phyloP scores from a whole-genome alignment of 768 basidiomycete genomes.

The Psilocybe cubensis region DNA sequence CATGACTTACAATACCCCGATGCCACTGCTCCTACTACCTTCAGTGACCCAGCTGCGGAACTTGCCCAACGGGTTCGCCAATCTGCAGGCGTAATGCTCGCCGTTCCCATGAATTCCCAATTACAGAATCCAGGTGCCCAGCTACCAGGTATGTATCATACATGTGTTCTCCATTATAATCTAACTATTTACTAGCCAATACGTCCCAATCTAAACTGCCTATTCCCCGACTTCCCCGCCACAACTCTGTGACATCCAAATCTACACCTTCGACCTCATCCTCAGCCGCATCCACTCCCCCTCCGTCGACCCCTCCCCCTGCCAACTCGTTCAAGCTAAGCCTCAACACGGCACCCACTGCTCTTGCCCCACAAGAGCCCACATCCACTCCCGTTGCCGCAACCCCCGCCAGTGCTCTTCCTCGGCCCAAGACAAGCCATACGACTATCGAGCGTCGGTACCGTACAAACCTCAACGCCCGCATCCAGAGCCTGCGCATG shows the following conservation, averaged over 20 bases:
- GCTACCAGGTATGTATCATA: slow-evolving; percentile 23
- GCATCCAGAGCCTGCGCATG: slow-evolving; percentile 78
- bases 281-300: slow-evolving; percentile 47
- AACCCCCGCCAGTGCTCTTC: slow-evolving; percentile 16
- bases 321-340: slow-evolving; percentile 19
- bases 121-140: slow-evolving; percentile 29
- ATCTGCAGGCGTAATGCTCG: slow-evolving; percentile 60
- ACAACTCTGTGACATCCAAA: slow-evolving; percentile 24
- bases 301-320: slow-evolving; percentile 43
- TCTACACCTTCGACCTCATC: slow-evolving; percentile 38
- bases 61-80: slow-evolving; percentile 54
- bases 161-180: not conserved
- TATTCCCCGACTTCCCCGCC: slow-evolving; percentile 40
- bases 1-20: slow-evolving; percentile 22
- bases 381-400: slow-evolving; percentile 15
- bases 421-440: slow-evolving; percentile 83
- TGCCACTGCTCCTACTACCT: not conserved
- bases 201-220: slow-evolving; percentile 37
- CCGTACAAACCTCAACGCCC: slow-evolving; percentile 86
- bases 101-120: slow-evolving; percentile 45
- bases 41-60: slow-evolving; percentile 39
- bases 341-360: slow-evolving; percentile 20
- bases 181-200: slow-evolving; percentile 13
- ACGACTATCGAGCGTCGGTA: slow-evolving; percentile 90
- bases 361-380: slow-evolving; percentile 10